Conservation (phyloP, 129 eudicot species). For the Arctium minus region DNA sequence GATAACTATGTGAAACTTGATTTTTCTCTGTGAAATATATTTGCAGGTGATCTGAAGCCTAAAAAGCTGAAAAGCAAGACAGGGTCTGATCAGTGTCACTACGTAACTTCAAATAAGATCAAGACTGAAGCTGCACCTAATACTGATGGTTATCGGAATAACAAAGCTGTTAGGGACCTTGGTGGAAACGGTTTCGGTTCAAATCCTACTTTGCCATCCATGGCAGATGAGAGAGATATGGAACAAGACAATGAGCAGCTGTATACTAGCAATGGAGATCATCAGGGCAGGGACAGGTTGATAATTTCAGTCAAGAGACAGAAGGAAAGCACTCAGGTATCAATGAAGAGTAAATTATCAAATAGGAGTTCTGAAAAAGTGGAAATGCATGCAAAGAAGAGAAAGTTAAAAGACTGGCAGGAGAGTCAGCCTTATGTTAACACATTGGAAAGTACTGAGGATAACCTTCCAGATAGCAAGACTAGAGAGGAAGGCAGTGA, state of each 20-base stretch:
- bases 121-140: slow-evolving; percentile 31
- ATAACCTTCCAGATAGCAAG: slow-evolving; percentile 14
- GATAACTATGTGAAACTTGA: slow-evolving; percentile 8
- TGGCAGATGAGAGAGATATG: slow-evolving; percentile 18
- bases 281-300: slow-evolving; percentile 28
- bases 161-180: slow-evolving; percentile 12
- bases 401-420: slow-evolving; percentile 55
- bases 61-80: slow-evolving; percentile 44
- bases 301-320: slow-evolving; percentile 32
- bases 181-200: slow-evolving; percentile 15
- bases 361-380: slow-evolving; percentile 23
- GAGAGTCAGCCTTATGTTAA: slow-evolving; percentile 34
- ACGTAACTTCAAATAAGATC: slow-evolving; percentile 29
- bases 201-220: slow-evolving; percentile 25
- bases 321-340: slow-evolving; percentile 20
- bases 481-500: slow-evolving; percentile 28
- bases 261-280: slow-evolving; percentile 28
- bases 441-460: slow-evolving; percentile 23
- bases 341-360: slow-evolving; percentile 31
- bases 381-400: slow-evolving; percentile 48
- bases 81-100: slow-evolving; percentile 31
- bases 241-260: slow-evolving; percentile 16
- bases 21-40: slow-evolving; percentile 2
- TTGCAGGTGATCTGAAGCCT: slow-evolving; percentile 52
- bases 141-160: background rate